Percentiles rank a stretch among this genome's conserved stretches.
phyloP scores from a whole-genome alignment of 2,329 filamentous ascomycete species.

The Cladorrhinum sp. region DNA sequence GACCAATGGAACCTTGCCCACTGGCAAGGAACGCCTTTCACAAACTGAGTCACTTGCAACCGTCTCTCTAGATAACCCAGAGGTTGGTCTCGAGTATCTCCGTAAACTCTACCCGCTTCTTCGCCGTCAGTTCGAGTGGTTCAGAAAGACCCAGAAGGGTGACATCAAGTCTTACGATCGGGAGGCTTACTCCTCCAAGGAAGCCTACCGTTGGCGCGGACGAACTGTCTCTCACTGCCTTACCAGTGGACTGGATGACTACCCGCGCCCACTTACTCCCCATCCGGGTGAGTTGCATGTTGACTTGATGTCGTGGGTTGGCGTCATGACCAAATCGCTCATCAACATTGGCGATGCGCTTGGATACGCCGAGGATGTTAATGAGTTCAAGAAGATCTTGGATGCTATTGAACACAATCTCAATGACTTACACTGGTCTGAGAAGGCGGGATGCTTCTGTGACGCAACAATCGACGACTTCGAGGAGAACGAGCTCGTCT shows the following conservation, averaged over 20 bases:
- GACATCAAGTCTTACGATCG: constrained; percentile 91
- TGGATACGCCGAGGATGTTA: constrained; percentile 71
- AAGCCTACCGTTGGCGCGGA: constrained; percentile 93
- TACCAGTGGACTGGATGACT: constrained; percentile 93
- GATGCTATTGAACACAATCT: constrained; percentile 81
- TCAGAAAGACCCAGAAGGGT: constrained; percentile 84
- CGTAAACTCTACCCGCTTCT: constrained; percentile 79
- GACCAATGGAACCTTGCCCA: constrained; percentile 47
- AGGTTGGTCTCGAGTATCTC: constrained; percentile 68
- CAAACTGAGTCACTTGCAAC: constrained; percentile 52
- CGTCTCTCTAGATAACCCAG: constrained; percentile 64
- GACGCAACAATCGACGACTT: constrained; percentile 94
- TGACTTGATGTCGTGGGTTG: constrained; percentile 94
- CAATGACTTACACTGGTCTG: constrained; percentile 89
- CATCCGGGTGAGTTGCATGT: constrained; percentile 95
- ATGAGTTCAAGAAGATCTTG: constrained; percentile 68
- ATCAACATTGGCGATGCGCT: constrained; percentile 74
- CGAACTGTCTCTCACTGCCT: constrained; percentile 83
- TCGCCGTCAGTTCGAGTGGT: constrained; percentile 90
- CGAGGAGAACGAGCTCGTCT: constrained; percentile 84
- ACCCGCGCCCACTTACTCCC: constrained; percentile 87
- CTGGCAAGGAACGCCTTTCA: constrained; percentile 43
- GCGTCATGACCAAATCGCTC: constrained; percentile 89
- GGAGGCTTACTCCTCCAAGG: constrained; percentile 80
- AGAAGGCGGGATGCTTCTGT: constrained; percentile 78